These are phyloP conservation scores for Curvularia sp. DNA, from an alignment of 2,329 filamentous ascomycete species.

Conservation along the genomic window DNA sequence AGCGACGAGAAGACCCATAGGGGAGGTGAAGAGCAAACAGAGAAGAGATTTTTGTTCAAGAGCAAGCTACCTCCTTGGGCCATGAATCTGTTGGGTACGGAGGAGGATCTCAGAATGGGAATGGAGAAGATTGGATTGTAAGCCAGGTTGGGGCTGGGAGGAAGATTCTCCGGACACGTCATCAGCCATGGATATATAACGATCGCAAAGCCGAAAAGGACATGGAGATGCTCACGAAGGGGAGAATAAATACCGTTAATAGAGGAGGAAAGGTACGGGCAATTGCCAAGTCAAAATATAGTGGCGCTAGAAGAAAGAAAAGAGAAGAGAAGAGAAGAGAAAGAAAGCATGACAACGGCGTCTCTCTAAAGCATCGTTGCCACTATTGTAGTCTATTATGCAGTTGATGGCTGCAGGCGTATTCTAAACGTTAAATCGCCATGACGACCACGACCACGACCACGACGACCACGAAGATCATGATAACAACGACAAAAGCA, in stretches of 20 bases:
- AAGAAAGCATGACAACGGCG: not conserved
- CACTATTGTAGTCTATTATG: not conserved
- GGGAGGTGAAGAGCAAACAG: slow-evolving; percentile 23
- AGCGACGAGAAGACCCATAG: not conserved
- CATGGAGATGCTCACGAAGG: not conserved
- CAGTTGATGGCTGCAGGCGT: not conserved
- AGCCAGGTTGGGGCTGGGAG: not conserved
- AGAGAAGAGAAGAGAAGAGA: not conserved
- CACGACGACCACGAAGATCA: not conserved
- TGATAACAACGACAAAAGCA: not conserved
- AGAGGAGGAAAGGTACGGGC: not conserved
- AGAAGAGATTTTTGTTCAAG: slow-evolving; percentile 61
- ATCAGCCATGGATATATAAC: not conserved
- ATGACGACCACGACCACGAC: not conserved
- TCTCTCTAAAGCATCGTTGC: not conserved
- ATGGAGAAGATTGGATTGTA: slow-evolving; percentile 40
- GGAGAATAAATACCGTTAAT: not conserved
- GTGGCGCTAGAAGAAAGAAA: not conserved
- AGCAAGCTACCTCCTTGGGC: slow-evolving; percentile 75
- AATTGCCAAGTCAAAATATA: not conserved
- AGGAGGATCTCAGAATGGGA: slow-evolving; percentile 68
- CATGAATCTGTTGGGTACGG: slow-evolving; percentile 78
- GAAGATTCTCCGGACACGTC: not conserved
- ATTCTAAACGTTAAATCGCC: not conserved
- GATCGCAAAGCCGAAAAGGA: not conserved